Evolutionary conservation across 2,329 filamentous ascomycete genomes (phyloP).

Genomic region (Paraphaeosphaeria minitans): DNA sequence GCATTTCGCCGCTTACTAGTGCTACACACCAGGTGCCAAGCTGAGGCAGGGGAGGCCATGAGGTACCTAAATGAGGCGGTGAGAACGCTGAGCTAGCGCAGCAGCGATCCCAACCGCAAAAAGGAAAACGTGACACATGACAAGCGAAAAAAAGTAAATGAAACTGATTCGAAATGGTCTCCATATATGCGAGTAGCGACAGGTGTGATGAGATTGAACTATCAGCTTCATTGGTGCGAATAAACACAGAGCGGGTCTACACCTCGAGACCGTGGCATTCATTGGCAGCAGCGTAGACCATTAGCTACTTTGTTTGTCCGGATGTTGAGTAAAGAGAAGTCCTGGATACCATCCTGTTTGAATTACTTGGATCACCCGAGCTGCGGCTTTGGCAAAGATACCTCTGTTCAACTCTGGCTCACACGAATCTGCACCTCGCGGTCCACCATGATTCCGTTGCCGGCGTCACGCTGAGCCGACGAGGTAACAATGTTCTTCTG

Average conservation of each 20-base stretch:
- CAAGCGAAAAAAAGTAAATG: background rate
- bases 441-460: background rate
- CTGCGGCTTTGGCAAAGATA: background rate
- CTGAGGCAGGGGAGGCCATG: no score
- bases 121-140: background rate
- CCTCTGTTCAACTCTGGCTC: background rate
- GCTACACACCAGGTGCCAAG: no score
- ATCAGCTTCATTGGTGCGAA: background rate
- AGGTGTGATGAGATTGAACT: background rate
- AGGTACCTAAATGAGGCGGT: background rate
- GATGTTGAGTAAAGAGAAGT: background rate
- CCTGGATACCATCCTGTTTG: background rate
- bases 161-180: background rate
- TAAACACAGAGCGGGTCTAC: background rate
- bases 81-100: background rate
- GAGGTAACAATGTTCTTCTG: slow-evolving; percentile 9
- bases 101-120: background rate
- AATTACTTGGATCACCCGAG: background rate
- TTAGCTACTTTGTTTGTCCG: background rate
- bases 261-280: background rate
- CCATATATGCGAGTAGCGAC: background rate
- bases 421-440: background rate
- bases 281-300: background rate
- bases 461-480: background rate
- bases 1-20: no score